Base-by-base conservation (phyloP, 768 basidiomycete species). In the Calvatia gigantea region DNA sequence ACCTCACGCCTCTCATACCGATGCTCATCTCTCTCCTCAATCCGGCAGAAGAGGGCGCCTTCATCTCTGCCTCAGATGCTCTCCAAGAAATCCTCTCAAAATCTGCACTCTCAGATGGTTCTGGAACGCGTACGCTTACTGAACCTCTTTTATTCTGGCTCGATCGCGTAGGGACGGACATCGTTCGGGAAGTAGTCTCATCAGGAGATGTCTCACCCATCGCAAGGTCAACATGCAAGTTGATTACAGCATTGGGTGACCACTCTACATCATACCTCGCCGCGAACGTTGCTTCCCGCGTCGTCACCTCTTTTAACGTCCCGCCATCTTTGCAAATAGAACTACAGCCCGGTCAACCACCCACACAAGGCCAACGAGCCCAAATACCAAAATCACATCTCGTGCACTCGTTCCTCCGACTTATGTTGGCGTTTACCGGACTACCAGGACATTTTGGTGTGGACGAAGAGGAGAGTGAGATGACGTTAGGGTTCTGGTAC, bases 401-500 rank as follows among this genome's bases (percentile, higher is more conserved):
- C 11, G 77, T 82, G 0, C 93, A 94, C 61, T 79, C 75, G 0
- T 91, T 89, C 63, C 72, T 98, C 2, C 78, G 81, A 4, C 68
- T 90, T 9, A 66, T 95, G 46, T 70, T 97, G 17, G 78, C 84
- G 15, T 88, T 89, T 58, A 91, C 91, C 0, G 86, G 84, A 1
- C 69, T 75, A 8, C 83, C 85, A 0, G 92, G 91, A 0, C 84
- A 82, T 58, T 91, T 86, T 64, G 90, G 89, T 1, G 79, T 82
- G 0, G 93, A 95, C 44, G 94, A 95, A 66, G 89, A 91, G 46
- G 86, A 90, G 64, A 94, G 90, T 62, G 92, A 95, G 69, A 80
- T 87, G 76, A 89, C 89, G 2, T 78, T 96, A 2, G 83, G 83
- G 1, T 95, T 95, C 63, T 96, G 95, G 89, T 95, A 92, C 60